A percentile compares a stretch with the other conserved stretches of the same genome.
phyloP scores from a whole-genome alignment of 352 stramenopile species.

The Bremia lactucae region DNA sequence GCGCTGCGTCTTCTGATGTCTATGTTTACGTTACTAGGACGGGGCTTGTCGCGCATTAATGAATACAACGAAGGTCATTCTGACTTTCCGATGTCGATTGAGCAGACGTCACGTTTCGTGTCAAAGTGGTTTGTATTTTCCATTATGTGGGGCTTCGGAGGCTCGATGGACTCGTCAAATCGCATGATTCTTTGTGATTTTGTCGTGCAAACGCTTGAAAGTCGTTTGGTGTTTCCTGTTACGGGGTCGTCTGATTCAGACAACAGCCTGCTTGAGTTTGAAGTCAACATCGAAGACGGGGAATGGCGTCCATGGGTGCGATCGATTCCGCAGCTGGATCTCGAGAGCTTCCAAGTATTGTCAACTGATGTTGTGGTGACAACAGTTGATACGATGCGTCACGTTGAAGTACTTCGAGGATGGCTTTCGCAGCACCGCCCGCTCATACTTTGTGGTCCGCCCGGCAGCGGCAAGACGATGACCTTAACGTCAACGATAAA shows the following conservation, averaged over 20 bases:
- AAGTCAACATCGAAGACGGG: constrained; percentile 94
- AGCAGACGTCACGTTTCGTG: constrained; percentile 94
- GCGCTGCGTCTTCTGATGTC: constrained; percentile 90
- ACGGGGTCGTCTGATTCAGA: constrained; percentile 36
- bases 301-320: constrained; percentile 95
- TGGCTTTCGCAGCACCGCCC: constrained; percentile 96
- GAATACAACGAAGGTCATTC: constrained; percentile 99
- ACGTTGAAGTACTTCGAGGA: constrained; percentile 95
- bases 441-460: constrained; percentile 96
- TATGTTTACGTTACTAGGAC: constrained; percentile 92
- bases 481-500: constrained; percentile 96
- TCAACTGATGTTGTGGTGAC: constrained; percentile 98
- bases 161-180: constrained; percentile 90
- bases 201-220: constrained; percentile 80
- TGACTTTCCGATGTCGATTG: constrained; percentile 94
- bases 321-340: constrained; percentile 94
- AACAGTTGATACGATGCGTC: constrained; percentile 98
- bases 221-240: constrained; percentile 82
- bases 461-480: constrained; percentile 99
- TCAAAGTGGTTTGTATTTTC: constrained; percentile 97
- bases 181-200: constrained; percentile 88
- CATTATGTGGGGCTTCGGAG: constrained; percentile 97
- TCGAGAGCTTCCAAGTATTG: constrained; percentile 95
- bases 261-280: constrained; percentile 91
- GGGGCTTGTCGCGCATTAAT: constrained; percentile 89